Percentiles rank a stretch among this genome's conserved stretches.
phyloP scores from a whole-genome alignment of 1,284 basidiomycete genomes.

The Hymenochaete sp. region DNA sequence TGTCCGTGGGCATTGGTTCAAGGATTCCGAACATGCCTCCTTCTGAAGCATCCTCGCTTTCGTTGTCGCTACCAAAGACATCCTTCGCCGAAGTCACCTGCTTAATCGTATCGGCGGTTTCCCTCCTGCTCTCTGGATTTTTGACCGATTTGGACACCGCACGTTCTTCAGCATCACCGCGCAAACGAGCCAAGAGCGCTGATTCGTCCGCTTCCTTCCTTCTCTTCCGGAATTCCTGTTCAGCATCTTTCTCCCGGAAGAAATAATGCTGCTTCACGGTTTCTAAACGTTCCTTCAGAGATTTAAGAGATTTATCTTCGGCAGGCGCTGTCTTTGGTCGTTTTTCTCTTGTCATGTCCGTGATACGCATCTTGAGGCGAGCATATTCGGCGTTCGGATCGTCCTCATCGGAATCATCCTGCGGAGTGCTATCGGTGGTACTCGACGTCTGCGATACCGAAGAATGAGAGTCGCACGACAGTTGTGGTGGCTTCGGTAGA shows the following conservation, averaged over 20 bases:
- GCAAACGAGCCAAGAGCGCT: conserved; percentile 8
- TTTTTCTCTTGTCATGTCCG: conserved; percentile 33
- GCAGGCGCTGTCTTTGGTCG: conserved; percentile 28
- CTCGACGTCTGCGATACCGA: not conserved
- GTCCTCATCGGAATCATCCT: conserved; percentile 31
- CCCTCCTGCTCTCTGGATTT: not conserved
- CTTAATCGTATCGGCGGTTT: not conserved
- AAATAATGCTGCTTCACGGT: conserved; percentile 62
- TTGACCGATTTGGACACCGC: not conserved
- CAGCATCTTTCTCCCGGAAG: conserved; percentile 65
- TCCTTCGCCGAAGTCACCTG: conserved; percentile 24
- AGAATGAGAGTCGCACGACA: not conserved
- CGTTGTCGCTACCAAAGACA: conserved; percentile 36
- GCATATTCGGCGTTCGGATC: conserved; percentile 61
- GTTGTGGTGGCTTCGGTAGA: not conserved
- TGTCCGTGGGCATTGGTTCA: conserved; percentile 53
- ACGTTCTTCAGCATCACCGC: conserved; percentile 1
- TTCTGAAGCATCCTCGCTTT: conserved; percentile 39
- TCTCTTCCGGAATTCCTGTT: conserved; percentile 48
- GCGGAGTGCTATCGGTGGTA: not conserved
- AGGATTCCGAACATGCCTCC: conserved; percentile 74
- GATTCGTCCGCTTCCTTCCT: conserved; percentile 34
- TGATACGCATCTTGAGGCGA: conserved; percentile 46
- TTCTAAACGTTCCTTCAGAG: conserved; percentile 46
- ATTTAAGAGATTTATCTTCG: conserved; percentile 34